Base-by-base conservation (phyloP, 225 moss, liverwort and hornwort genomes). In the Ulota crispa region DNA sequence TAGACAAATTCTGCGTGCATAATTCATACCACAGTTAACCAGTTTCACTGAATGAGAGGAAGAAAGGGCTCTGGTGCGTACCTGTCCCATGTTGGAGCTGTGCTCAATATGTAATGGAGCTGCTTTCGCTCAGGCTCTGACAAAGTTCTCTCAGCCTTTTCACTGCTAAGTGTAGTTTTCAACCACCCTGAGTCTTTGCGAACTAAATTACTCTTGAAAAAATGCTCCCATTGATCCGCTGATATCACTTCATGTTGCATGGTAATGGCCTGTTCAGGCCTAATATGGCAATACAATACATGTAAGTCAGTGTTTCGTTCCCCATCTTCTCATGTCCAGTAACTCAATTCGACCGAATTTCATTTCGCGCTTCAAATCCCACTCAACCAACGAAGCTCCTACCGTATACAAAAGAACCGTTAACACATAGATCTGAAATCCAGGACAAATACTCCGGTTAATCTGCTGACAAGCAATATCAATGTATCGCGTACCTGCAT, bases 21-120 rank as follows among this genome's bases (percentile, higher is more conserved):
- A 42, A 70, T 65, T 34, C 57, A 65, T 39, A 71, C 59, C 55
- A 79, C 30, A 52, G 45, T 23, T 23, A 16, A 56, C 41, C 43
- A 77, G n/a, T 52, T 71, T 76, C 31, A 53, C 19, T 28, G 15
- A 4, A 82, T 30, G 34, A 75, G 31, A 63, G 65, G 42, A 75
- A 82, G 72, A 70, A 71, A 26, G 27, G 64, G 65, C 21, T n/a
- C 24, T 55, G 30, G 34, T 50, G 59, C 63, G 76, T 60, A 91
- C 94, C 89, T 93, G 75, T 87, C 91, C 91, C 93, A 88, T 59
- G 91, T 92, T 83, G 91, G 91, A 82, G 94, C 89, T 63, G 86
- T 94, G 77, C 91, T 93, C 69, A 94, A 80, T 64, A 94, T 90
- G 47, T 75, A 89, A 50, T 84, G 91, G 53, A 93, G 87, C 84